Evolutionary conservation across 495 filamentous ascomycete genomes (phyloP).

Genomic region (Aspergillus bridgeri): DNA sequence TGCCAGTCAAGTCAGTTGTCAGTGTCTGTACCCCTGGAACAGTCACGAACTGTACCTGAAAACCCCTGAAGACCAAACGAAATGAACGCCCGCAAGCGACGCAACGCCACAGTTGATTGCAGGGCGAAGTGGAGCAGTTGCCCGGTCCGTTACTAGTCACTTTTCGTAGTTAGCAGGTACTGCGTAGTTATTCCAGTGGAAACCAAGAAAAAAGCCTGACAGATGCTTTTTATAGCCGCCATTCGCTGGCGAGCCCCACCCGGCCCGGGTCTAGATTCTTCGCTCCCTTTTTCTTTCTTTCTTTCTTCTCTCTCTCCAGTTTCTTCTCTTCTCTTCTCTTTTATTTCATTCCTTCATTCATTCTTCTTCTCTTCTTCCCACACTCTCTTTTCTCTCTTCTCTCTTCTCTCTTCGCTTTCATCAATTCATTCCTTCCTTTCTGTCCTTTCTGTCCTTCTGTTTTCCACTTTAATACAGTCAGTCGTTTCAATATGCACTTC

Average conservation of each 20-base stretch:
- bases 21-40: too few species aligned
- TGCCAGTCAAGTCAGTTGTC: too few species aligned
- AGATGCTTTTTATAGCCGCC: neutral
- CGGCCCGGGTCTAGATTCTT: neutral
- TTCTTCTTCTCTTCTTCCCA: conserved; percentile 7
- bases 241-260: neutral
- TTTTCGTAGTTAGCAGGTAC: too few species aligned
- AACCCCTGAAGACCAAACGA: too few species aligned
- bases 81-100: too few species aligned
- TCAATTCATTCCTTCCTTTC: neutral
- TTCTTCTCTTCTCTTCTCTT: conserved; percentile 1
- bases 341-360: too few species aligned
- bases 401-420: neutral
- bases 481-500: conserved; percentile 31
- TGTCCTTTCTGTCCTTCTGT: neutral
- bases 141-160: too few species aligned
- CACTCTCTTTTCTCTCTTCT: neutral
- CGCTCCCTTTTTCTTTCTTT: conserved; percentile 2
- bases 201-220: too few species aligned
- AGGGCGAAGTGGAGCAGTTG: too few species aligned
- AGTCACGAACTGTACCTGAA: too few species aligned
- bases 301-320: conserved; percentile 10
- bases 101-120: too few species aligned
- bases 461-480: conserved; percentile 7
- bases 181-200: too few species aligned